A percentile compares a stretch with the other conserved stretches of the same genome.
Evolutionary conservation across 1,139 yeast genomes (phyloP).

Genomic region (Geotrichum bryndzae): DNA sequence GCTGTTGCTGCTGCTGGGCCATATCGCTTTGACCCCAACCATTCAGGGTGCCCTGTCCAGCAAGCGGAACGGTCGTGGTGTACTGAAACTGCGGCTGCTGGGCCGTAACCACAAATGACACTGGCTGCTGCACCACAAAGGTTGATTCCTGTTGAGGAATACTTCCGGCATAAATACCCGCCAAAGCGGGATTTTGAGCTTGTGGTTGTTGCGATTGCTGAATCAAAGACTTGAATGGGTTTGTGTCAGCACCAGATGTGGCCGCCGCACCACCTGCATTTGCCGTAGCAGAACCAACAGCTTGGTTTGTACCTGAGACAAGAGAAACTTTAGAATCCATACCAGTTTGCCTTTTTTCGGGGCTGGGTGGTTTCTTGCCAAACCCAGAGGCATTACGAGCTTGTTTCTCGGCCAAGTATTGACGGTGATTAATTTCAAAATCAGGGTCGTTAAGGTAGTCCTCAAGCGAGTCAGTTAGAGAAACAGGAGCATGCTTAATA

Average conservation of each 20-base stretch:
- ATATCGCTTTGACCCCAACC: slow-evolving; percentile 20
- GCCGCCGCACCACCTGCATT: slow-evolving; percentile 29
- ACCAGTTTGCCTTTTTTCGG: background rate
- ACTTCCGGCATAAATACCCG: slow-evolving; percentile 24
- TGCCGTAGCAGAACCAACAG: slow-evolving; percentile 27
- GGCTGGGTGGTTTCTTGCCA: slow-evolving; percentile 17
- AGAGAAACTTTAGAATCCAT: slow-evolving; percentile 6
- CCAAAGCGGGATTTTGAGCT: slow-evolving; percentile 20
- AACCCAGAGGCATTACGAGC: slow-evolving; percentile 29
- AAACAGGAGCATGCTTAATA: slow-evolving; percentile 94
- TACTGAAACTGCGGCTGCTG: slow-evolving; percentile 21
- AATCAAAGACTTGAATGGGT: slow-evolving; percentile 17
- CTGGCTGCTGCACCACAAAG: background rate
- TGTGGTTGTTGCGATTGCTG: slow-evolving; percentile 16
- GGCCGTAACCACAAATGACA: slow-evolving; percentile 19
- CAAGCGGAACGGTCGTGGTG: slow-evolving; percentile 14
- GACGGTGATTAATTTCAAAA: slow-evolving; percentile 72
- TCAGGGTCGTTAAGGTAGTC: slow-evolving; percentile 86
- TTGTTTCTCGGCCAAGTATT: slow-evolving; percentile 62
- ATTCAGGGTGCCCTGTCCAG: slow-evolving; percentile 9
- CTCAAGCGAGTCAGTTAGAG: slow-evolving; percentile 76
- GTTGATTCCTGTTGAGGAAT: slow-evolving; percentile 22
- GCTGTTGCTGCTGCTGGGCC: slow-evolving; percentile 18
- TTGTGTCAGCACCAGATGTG: slow-evolving; percentile 29
- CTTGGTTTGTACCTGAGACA: slow-evolving; percentile 6